Evolutionary conservation across 2,329 filamentous ascomycete species (phyloP).

Genomic region (Beauveria sp.): DNA sequence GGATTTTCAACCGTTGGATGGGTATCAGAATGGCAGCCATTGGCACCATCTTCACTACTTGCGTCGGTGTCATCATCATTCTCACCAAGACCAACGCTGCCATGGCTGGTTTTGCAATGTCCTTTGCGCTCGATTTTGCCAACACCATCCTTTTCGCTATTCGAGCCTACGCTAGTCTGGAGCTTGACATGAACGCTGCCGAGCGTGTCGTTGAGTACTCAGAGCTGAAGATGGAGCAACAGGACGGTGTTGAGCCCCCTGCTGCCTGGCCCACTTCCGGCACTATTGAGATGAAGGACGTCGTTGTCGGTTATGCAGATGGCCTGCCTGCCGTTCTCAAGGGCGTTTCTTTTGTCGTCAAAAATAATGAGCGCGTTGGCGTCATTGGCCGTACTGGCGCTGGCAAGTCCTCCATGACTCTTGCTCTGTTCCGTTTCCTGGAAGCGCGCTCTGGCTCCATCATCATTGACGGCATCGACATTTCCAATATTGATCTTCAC

Average conservation of each 20-base stretch:
- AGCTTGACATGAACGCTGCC: slow-evolving; percentile 71
- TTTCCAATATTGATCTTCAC: slow-evolving; percentile 62
- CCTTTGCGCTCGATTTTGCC: slow-evolving; percentile 65
- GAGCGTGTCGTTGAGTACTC: slow-evolving; percentile 72
- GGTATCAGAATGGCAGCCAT: slow-evolving; percentile 63
- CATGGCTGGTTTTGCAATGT: slow-evolving; percentile 66
- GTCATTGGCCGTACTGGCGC: slow-evolving; percentile 72
- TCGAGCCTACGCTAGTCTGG: slow-evolving; percentile 60
- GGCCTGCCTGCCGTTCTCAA: slow-evolving; percentile 65
- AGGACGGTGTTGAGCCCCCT: slow-evolving; percentile 52
- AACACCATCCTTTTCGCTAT: slow-evolving; percentile 57
- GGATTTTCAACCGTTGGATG: slow-evolving; percentile 72
- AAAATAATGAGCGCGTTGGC: slow-evolving; percentile 63
- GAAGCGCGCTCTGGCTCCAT: slow-evolving; percentile 60
- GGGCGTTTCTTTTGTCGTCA: slow-evolving; percentile 58
- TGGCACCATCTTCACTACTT: slow-evolving; percentile 59
- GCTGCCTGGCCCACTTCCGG: slow-evolving; percentile 72
- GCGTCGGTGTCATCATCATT: slow-evolving; percentile 59
- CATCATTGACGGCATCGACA: slow-evolving; percentile 65
- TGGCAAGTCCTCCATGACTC: slow-evolving; percentile 67
- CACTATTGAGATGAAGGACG: slow-evolving; percentile 61
- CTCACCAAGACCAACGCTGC: slow-evolving; percentile 55
- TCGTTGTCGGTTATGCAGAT: slow-evolving; percentile 64
- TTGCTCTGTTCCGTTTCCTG: slow-evolving; percentile 71
- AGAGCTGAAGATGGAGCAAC: slow-evolving; percentile 58